Evolutionary conservation across 2,329 filamentous ascomycete species (phyloP).

Genomic region (Cyphellophora europaea): DNA sequence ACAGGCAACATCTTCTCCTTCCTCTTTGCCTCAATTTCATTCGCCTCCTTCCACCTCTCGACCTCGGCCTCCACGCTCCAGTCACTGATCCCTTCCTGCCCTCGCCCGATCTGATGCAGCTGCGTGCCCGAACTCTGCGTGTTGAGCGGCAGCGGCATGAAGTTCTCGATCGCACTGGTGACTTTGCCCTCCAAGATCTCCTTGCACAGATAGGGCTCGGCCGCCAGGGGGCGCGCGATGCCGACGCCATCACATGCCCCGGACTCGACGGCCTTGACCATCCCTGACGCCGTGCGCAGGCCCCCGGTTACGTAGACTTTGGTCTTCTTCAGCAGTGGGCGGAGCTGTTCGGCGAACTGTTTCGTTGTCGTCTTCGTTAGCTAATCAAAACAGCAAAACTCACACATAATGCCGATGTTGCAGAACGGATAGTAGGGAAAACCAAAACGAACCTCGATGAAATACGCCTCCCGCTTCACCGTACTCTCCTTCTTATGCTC

Average conservation of each 20-base stretch:
- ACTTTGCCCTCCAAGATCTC: slow-evolving; percentile 12
- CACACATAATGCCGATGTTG: no score
- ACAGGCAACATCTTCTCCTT: slow-evolving; percentile 17
- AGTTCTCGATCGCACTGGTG: slow-evolving; percentile 14
- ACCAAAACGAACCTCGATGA: no score
- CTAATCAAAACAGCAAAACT: no score
- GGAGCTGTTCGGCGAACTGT: slow-evolving; percentile 17
- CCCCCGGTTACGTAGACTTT: slow-evolving; percentile 17
- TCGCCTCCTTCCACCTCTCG: slow-evolving; percentile 14
- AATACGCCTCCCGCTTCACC: slow-evolving; percentile 13
- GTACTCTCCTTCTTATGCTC: slow-evolving; percentile 16
- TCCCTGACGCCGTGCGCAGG: slow-evolving; percentile 11
- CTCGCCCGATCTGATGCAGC: slow-evolving; percentile 14
- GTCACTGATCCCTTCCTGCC: slow-evolving; percentile 12
- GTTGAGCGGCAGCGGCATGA: slow-evolving; percentile 12
- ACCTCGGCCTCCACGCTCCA: slow-evolving; percentile 18
- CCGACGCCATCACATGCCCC: slow-evolving; percentile 14
- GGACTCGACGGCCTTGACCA: slow-evolving; percentile 12
- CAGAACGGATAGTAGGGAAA: no score
- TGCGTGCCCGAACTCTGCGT: slow-evolving; percentile 15
- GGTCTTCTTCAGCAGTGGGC: slow-evolving; percentile 15
- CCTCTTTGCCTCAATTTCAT: slow-evolving; percentile 14
- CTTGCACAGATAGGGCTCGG: slow-evolving; percentile 14
- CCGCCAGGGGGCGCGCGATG: slow-evolving; percentile 14
- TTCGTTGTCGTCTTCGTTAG: no score